These are phyloP conservation scores for Amniculicola lignicola DNA, from an alignment of 495 filamentous ascomycete species.

Conservation along the genomic window DNA sequence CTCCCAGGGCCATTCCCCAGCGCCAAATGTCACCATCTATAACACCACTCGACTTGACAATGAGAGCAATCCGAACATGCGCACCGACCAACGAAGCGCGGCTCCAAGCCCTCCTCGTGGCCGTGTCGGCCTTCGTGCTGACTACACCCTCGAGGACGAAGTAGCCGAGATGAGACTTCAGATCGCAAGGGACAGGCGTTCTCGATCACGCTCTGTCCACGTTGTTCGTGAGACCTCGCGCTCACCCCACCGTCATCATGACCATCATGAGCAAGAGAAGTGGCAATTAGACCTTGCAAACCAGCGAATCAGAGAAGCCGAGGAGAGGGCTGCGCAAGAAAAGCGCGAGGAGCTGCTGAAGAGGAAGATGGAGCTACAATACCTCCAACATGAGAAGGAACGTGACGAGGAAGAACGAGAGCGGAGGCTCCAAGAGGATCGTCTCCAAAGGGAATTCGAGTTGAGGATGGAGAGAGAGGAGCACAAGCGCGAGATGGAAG, in stretches of 20 bases:
- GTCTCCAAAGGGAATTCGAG: constrained; percentile 26
- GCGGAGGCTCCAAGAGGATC: constrained; percentile 20
- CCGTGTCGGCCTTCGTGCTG: constrained; percentile 23
- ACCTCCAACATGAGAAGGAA: constrained; percentile 21
- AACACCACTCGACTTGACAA: constrained; percentile 34
- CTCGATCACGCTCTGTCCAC: constrained; percentile 32
- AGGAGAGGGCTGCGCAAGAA: constrained; percentile 21
- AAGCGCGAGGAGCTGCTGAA: constrained; percentile 30
- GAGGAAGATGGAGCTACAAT: constrained; percentile 27
- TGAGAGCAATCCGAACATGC: constrained; percentile 29
- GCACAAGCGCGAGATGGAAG: constrained; percentile 20
- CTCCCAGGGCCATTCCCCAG: constrained; percentile 38
- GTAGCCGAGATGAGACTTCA: constrained; percentile 33
- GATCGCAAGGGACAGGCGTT: constrained; percentile 27
- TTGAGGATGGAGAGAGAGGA: constrained; percentile 28
- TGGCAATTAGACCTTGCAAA: constrained; percentile 26
- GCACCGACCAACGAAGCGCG: constrained; percentile 27
- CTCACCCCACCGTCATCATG: constrained; percentile 4
- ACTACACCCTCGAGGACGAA: constrained; percentile 34
- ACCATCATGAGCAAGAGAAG: constrained; percentile 15
- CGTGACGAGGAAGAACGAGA: constrained; percentile 13
- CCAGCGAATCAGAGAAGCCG: constrained; percentile 26
- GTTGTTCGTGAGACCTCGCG: too few relatives aligned
- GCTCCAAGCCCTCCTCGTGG: constrained; percentile 21
- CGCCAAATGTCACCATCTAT: constrained; percentile 40